Base-by-base conservation (phyloP, 2,329 filamentous ascomycete genomes). In the Hypomyces rosellus region DNA sequence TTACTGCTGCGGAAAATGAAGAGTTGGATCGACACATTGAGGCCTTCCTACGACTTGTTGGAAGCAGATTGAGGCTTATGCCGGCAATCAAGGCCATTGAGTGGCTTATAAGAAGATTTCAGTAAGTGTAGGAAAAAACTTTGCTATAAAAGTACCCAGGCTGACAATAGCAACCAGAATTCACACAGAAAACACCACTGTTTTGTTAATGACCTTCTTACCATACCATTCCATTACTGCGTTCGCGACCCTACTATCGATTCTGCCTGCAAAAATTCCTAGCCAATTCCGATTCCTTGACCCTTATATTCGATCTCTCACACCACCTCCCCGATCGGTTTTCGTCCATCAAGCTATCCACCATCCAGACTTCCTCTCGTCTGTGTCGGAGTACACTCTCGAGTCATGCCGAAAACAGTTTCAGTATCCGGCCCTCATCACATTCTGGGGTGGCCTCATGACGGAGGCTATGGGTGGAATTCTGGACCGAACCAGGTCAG, bases 71-170 rank as follows among this genome's bases (percentile, higher is more conserved):
- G 57, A 77, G 92, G 55, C 75, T 99, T 33, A 90, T 86, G 72
- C 92, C 93, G 38, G 89, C 89, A 1, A 81, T 96, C 48, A 95
- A 95, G 70, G 84, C 91, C 14, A 77, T 97, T 36, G 95, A 99
- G 73, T 99, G 93, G 93, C 78, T 99, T 43, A 80, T 99, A 49
- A 78, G 93, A 62, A 80, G 92, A 61, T 99, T 97, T 63, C 83
- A 85, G 89, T 95, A 46, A 25, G 18, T n/a, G 14, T 18, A 13
- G 13, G 40, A 34, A 16, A 22, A 5, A 46, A 34, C 1, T 8
- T 44, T 11, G 36, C 7, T 15, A 22, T 33, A 15, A 20, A 46
- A n/a, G 15, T 2, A n/a, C 12, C 14, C 13, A 13, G 34, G 38
- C 47, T 52, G 52, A 58, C 50, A 20, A 34, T 43, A 46, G 43